Conservation (phyloP, 2,329 filamentous ascomycete species). For the Aquanectria penicillioides region DNA sequence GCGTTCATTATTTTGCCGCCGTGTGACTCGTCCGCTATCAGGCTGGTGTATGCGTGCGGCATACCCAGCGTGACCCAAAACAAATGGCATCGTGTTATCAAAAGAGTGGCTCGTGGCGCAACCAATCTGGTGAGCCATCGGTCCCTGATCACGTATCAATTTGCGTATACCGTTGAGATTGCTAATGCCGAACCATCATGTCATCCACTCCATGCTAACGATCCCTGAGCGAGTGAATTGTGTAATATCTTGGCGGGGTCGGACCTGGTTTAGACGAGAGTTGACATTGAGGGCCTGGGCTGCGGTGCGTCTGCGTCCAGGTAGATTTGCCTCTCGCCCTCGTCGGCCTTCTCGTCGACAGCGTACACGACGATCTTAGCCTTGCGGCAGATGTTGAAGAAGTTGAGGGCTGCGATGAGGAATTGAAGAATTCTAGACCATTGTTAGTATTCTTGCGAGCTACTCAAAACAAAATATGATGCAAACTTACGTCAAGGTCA, state of each 20-base stretch:
- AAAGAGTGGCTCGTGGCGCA: background rate
- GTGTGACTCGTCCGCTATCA: no score
- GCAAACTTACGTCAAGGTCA: conserved; percentile 36
- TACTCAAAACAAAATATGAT: no score
- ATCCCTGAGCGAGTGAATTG: no score
- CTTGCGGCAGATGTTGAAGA: conserved; percentile 32
- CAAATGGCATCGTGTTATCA: background rate
- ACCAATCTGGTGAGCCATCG: background rate
- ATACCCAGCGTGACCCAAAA: conserved; percentile 8
- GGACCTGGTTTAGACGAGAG: conserved; percentile 23
- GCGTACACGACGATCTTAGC: conserved; percentile 31
- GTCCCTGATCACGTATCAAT: background rate
- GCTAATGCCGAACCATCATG: background rate
- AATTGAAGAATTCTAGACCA: conserved; percentile 26
- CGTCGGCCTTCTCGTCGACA: conserved; percentile 23
- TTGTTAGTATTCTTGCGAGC: background rate
- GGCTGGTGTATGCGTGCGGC: background rate
- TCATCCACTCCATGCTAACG: no score
- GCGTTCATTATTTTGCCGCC: background rate
- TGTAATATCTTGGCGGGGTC: no score
- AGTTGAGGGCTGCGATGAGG: conserved; percentile 22
- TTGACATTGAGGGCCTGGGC: conserved; percentile 31
- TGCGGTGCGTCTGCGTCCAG: conserved; percentile 32
- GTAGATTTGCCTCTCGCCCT: conserved; percentile 28
- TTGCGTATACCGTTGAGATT: background rate